These are phyloP conservation scores for Stygiomarasmius scandens DNA, from an alignment of 1,284 basidiomycete genomes.

Conservation along the genomic window DNA sequence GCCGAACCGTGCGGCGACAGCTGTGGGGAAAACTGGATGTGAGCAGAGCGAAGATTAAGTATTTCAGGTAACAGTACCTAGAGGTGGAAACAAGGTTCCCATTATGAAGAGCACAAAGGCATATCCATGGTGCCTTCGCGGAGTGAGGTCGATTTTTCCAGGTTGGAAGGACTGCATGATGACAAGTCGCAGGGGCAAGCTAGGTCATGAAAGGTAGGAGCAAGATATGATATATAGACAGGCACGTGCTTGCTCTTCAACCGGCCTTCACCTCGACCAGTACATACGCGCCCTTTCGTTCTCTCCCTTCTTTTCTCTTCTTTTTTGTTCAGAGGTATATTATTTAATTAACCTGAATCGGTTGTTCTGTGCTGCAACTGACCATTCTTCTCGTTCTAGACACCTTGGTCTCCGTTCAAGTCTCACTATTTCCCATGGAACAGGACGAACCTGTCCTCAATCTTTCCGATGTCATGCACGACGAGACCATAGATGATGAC, in stretches of 20 bases:
- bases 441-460: constrained; percentile 65
- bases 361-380: not conserved
- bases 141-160: constrained; percentile 35
- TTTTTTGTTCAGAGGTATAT: not conserved
- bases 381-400: not conserved
- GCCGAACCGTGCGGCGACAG: constrained; percentile 93
- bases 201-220: too few species aligned
- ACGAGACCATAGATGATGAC: constrained; percentile 61
- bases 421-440: constrained; percentile 14
- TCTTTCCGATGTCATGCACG: constrained; percentile 79
- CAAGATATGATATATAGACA: too few species aligned
- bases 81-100: constrained; percentile 83
- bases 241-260: not conserved
- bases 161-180: constrained; percentile 35
- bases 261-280: not conserved
- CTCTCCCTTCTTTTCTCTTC: not conserved
- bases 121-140: constrained; percentile 82
- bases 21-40: constrained; percentile 42
- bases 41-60: constrained; percentile 13
- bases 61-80: constrained; percentile 56
- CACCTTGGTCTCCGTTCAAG: not conserved
- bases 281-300: not conserved
- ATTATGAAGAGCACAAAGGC: constrained; percentile 80
- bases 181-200: constrained; percentile 9
- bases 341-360: not conserved